Evolutionary conservation across 2,329 filamentous ascomycete genomes (phyloP).

Genomic region (Diplodia scrobiculata): DNA sequence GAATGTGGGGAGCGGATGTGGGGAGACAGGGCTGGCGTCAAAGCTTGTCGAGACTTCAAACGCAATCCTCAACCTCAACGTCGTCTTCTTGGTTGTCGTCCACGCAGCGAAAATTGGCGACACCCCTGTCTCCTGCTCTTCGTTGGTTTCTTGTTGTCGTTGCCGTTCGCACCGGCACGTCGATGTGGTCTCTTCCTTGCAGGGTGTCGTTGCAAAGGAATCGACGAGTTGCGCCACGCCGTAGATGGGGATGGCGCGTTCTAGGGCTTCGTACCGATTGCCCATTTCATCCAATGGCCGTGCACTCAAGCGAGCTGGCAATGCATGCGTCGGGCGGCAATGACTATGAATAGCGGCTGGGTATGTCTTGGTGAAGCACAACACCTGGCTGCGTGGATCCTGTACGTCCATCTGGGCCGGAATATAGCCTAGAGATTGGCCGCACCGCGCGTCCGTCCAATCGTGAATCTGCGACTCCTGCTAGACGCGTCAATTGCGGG

Average conservation of each 20-base stretch:
- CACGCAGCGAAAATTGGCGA: not conserved
- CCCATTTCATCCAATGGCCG: too few species aligned
- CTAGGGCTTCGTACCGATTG: not conserved
- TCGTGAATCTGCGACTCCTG: not conserved
- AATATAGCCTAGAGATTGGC: not conserved
- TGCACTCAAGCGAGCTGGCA: not conserved
- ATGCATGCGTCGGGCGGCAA: not conserved
- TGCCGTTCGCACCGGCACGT: not conserved
- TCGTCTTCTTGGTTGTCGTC: not conserved
- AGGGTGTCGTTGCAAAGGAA: not conserved
- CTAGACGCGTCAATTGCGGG: not conserved
- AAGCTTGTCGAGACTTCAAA: constrained; percentile 20
- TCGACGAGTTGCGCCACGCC: not conserved
- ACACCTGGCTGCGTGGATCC: not conserved
- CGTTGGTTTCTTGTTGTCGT: not conserved
- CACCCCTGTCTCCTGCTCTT: too few species aligned
- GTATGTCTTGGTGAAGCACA: not conserved
- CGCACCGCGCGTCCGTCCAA: not conserved
- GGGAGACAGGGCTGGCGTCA: constrained; percentile 1
- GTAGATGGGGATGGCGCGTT: too few species aligned
- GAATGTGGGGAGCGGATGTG: not conserved
- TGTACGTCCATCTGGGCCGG: not conserved
- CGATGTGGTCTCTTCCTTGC: not conserved
- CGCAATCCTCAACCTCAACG: not conserved
- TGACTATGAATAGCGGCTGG: not conserved